phyloP scores from a whole-genome alignment of 306 rosid species.

The Malus domestica region ASM211411v1 NC_041792.1:23535907-23536406 shows the following conservation, averaged over 20 bases:
- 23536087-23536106: background rate
- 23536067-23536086: background rate
- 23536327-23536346: no score
- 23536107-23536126: background rate
- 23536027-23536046: background rate
- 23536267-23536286: no score
- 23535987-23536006: background rate
- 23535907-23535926: background rate
- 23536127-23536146: background rate
- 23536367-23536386: no score
- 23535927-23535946: background rate
- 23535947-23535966: background rate
- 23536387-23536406: no score
- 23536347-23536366: no score
- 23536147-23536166: background rate
- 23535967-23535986: background rate
- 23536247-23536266: no score
- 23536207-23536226: background rate
- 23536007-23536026: background rate
- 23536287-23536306: no score
- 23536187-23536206: background rate
- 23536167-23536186: background rate
- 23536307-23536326: no score
- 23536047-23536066: background rate
- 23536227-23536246: no score